A percentile compares a stretch with the other conserved stretches of the same genome.
Evolutionary conservation across 306 rosid species (phyloP).

Genomic region (Pyrus pyrifolia): DNA sequence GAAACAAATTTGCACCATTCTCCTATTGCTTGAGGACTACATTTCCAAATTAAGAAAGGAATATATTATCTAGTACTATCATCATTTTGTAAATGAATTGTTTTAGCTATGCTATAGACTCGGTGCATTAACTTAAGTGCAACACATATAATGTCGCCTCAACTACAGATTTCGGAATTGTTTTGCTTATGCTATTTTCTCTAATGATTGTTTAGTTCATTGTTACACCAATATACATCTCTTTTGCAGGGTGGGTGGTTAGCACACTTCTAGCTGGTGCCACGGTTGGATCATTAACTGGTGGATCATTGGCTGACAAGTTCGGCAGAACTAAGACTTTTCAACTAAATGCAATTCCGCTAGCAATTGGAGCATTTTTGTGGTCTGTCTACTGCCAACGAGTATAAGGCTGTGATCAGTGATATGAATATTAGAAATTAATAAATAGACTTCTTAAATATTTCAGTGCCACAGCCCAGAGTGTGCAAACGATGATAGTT

Average conservation of each 20-base stretch:
- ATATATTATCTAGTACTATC: neutral
- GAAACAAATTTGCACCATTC: neutral
- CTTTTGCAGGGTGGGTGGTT: conserved; percentile 79
- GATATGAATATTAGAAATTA: neutral
- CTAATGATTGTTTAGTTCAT: conserved; percentile 15
- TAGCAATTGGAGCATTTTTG: conserved; percentile 70
- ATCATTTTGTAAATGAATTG: neutral
- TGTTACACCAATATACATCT: conserved; percentile 14
- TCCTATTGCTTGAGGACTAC: neutral
- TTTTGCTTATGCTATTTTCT: neutral
- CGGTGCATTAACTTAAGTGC: neutral
- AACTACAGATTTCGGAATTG: neutral
- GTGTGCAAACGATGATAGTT: conserved; percentile 80
- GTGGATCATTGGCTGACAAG: conserved; percentile 92
- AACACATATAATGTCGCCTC: neutral
- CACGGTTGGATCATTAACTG: conserved; percentile 81
- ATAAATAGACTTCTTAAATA: neutral
- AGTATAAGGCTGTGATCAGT: conserved; percentile 14
- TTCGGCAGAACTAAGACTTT: conserved; percentile 83
- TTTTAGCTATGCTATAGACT: neutral
- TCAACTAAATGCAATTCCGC: conserved; percentile 85
- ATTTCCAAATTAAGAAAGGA: neutral
- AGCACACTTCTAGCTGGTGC: conserved; percentile 87
- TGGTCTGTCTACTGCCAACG: conserved; percentile 41
- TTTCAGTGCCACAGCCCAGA: conserved; percentile 88